Evolutionary conservation across 768 basidiomycete genomes (phyloP).

Genomic region (Coprinopsis cinerea): DNA sequence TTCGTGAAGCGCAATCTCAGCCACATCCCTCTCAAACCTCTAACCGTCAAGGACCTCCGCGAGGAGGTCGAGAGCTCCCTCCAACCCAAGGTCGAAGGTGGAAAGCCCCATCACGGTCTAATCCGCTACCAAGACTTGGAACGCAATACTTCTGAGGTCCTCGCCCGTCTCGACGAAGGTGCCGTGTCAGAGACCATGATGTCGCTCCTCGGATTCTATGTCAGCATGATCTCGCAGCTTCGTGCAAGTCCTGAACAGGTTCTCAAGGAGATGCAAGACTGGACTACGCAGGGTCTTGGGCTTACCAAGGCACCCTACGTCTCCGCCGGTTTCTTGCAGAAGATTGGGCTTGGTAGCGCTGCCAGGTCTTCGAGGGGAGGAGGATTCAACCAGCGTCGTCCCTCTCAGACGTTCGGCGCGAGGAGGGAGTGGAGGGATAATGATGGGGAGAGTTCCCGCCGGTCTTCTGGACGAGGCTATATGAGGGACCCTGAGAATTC

Average conservation of each 20-base stretch:
- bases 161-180: slow-evolving; percentile 36
- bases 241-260: slow-evolving; percentile 11
- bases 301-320: slow-evolving; percentile 11
- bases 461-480: slow-evolving; percentile 1
- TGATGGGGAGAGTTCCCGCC: not conserved
- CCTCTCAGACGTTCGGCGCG: slow-evolving; percentile 2
- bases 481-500: not conserved
- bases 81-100: not conserved
- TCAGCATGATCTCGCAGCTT: slow-evolving; percentile 14
- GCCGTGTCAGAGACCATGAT: slow-evolving; percentile 33
- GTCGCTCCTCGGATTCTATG: slow-evolving; percentile 22
- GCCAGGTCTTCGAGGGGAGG: not conserved
- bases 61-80: not conserved
- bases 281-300: slow-evolving; percentile 18
- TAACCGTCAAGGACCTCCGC: slow-evolving; percentile 43
- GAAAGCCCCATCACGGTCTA: slow-evolving; percentile 1
- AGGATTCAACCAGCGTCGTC: not conserved
- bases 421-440: slow-evolving; percentile 12
- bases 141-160: slow-evolving; percentile 24
- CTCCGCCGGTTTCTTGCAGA: slow-evolving; percentile 14
- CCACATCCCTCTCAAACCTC: slow-evolving; percentile 62
- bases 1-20: slow-evolving; percentile 60
- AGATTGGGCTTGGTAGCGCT: slow-evolving; percentile 9
- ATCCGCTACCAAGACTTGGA: slow-evolving; percentile 23
- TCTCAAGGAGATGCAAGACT: slow-evolving; percentile 14